Percentiles rank a stretch among this genome's conserved stretches.
Evolutionary conservation across 1,139 yeast genomes (phyloP).

Genomic region (Kodamaea ohmeri): DNA sequence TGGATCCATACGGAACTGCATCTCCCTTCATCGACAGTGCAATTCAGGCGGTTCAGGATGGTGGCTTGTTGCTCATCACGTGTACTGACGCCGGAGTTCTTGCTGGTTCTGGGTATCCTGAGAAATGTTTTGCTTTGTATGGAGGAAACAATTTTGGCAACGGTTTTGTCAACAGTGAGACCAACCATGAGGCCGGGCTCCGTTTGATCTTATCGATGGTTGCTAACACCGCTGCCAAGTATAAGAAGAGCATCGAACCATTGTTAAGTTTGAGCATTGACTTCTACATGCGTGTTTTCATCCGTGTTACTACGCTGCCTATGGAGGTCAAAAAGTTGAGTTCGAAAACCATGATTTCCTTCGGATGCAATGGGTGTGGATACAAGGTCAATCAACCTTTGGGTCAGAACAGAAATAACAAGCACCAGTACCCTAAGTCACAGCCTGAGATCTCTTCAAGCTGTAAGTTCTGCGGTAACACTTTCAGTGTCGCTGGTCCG

Average conservation of each 20-base stretch:
- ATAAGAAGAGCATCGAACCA: slow-evolving; percentile 86
- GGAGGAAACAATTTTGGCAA: slow-evolving; percentile 76
- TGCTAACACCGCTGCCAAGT: slow-evolving; percentile 82
- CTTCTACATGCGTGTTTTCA: slow-evolving; percentile 84
- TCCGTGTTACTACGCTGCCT: slow-evolving; percentile 75
- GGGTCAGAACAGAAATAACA: slow-evolving; percentile 48
- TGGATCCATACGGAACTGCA: slow-evolving; percentile 97
- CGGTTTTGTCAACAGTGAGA: slow-evolving; percentile 63
- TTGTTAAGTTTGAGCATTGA: slow-evolving; percentile 81
- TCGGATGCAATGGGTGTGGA: slow-evolving; percentile 88
- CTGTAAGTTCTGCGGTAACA: slow-evolving; percentile 70
- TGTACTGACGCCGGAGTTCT: slow-evolving; percentile 95
- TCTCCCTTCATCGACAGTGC: slow-evolving; percentile 94
- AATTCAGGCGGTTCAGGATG: slow-evolving; percentile 73
- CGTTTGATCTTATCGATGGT: slow-evolving; percentile 77
- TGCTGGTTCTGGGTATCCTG: slow-evolving; percentile 96
- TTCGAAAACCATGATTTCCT: slow-evolving; percentile 72
- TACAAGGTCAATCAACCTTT: slow-evolving; percentile 67
- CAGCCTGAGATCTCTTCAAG: slow-evolving; percentile 11
- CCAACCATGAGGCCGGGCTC: slow-evolving; percentile 90
- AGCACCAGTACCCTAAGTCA: slow-evolving; percentile 37
- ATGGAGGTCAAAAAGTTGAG: slow-evolving; percentile 72
- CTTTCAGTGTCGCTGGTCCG: slow-evolving; percentile 86
- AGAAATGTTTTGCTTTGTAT: slow-evolving; percentile 88
- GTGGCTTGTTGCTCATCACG: slow-evolving; percentile 82